Evolutionary conservation across 495 filamentous ascomycete genomes (phyloP).

Genomic region (Penicillium daleae): DNA sequence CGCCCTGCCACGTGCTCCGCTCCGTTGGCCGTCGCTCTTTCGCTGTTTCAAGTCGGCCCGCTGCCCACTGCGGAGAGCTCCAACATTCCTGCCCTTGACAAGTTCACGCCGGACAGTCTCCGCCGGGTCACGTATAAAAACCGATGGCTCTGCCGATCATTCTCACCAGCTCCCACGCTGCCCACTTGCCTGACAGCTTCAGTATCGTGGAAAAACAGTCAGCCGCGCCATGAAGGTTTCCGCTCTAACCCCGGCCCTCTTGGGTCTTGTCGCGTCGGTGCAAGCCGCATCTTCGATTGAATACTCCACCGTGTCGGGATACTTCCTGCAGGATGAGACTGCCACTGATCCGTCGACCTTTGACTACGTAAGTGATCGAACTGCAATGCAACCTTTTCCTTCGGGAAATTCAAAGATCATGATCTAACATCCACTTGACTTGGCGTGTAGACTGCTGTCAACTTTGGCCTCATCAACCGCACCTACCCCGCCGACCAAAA

Average conservation of each 20-base stretch:
- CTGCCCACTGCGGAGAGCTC: constrained; percentile 3
- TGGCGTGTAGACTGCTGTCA: constrained; percentile 53
- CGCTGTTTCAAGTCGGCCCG: background rate
- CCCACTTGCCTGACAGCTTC: constrained; percentile 8
- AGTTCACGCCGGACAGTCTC: background rate
- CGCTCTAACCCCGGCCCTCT: constrained; percentile 22
- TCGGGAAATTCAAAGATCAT: background rate
- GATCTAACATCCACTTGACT: background rate
- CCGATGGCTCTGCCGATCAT: constrained; percentile 20
- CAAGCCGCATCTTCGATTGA: constrained; percentile 41
- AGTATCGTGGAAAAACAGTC: background rate
- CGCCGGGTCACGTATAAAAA: constrained; percentile 16
- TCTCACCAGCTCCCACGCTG: constrained; percentile 6
- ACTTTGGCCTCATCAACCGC: constrained; percentile 69
- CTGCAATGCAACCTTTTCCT: background rate
- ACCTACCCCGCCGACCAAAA: constrained; percentile 55
- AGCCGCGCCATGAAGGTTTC: constrained; percentile 36
- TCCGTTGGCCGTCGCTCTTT: constrained; percentile 11
- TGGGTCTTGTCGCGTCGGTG: constrained; percentile 28
- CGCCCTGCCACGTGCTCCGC: constrained; percentile 5
- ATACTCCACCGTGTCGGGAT: constrained; percentile 68
- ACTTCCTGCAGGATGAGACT: constrained; percentile 71
- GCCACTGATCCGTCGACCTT: constrained; percentile 65
- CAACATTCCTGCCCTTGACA: background rate
- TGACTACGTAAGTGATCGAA: constrained; percentile 58